Conservation (phyloP, 2,329 filamentous ascomycete species). For the Botryotinia narcissicola region DNA sequence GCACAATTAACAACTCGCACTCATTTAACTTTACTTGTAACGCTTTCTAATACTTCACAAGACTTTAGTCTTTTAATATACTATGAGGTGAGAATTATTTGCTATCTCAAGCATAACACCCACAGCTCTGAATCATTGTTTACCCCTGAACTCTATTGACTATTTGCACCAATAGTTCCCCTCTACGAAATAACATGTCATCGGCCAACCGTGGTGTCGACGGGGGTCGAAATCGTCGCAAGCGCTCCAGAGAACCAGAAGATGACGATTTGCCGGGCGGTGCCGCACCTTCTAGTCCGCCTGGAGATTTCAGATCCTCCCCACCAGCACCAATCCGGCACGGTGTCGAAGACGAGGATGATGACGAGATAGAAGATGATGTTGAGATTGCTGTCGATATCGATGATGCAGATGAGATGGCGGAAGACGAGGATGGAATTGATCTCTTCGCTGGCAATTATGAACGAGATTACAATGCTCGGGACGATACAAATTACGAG, state of each 20-base stretch:
- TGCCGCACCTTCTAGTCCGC: slow-evolving; percentile 53
- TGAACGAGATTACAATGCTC: slow-evolving; percentile 65
- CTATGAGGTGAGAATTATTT: slow-evolving; percentile 34
- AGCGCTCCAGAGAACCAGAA: slow-evolving; percentile 64
- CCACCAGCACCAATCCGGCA: slow-evolving; percentile 62
- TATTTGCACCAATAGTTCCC: slow-evolving; percentile 60
- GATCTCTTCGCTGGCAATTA: slow-evolving; percentile 74
- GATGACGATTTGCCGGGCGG: slow-evolving; percentile 57
- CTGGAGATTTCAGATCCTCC: slow-evolving; percentile 57
- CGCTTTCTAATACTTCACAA: not conserved
- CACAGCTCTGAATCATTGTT: slow-evolving; percentile 11
- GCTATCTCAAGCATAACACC: not conserved
- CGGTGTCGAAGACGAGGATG: slow-evolving; percentile 60
- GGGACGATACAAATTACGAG: slow-evolving; percentile 69
- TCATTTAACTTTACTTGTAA: not conserved
- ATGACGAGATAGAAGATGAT: slow-evolving; percentile 69
- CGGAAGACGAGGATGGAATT: slow-evolving; percentile 78
- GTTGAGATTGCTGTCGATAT: slow-evolving; percentile 69
- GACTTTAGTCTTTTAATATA: not conserved
- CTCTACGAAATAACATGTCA: slow-evolving; percentile 74
- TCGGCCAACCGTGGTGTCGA: slow-evolving; percentile 75
- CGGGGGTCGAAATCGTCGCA: slow-evolving; percentile 50
- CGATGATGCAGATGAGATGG: slow-evolving; percentile 77
- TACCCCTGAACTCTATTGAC: slow-evolving; percentile 17
- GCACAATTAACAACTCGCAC: slow-evolving; percentile 1